Base-by-base conservation (phyloP, 2,329 filamentous ascomycete species). In the Venturia pyrina region DNA sequence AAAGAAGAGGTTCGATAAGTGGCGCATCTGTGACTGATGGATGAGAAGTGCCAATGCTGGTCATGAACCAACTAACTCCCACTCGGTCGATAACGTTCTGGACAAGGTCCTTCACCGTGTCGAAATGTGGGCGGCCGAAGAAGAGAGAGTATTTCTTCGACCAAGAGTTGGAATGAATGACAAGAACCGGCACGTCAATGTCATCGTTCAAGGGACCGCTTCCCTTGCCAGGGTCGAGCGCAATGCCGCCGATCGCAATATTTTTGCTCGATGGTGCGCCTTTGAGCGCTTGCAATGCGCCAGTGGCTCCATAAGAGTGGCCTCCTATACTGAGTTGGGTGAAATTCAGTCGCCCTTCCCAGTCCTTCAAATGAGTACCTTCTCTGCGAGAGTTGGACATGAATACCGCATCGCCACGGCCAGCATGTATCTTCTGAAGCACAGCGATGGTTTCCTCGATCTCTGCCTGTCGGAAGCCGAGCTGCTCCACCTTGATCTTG, bases 231-330 rank as follows among this genome's bases (percentile, higher is more conserved):
- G 59, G 65, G 46, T 66, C 65, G 43, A 66, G 44, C 3, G 41
- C 34, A 13, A 66, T 44, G 13, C 59, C 63, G 24, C 63, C 63
- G 17, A 44, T 37, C 1, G 63, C 63, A 40, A 50, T 48, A n/a
- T 60, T 65, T 15, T 32, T 37, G 21, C 17, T 19, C 17, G 63
- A 65, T 2, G 56, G 17, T 8, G 59, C 41, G 21, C 41, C 53
- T 78, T 96, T 96, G 62, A 93, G 78, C 65, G 96, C 84, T 73
- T 96, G 91, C 1, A 89, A 82, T 24, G 86, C 80, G 0, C 89
- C 90, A 0, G 89, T 84, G 0, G 87, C 88, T 21, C 91, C 91
- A 70, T 96, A 96, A 21, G 88, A 91, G 75, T 96, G 91, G 5
- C 91, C 91, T 0, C 84, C 85, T 28, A 66, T 66, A n/a, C 24